Evolutionary conservation across 257 asterid genomes (phyloP), one percentile per base, ranked within the genome.

Genomic region (Vinca minor): DNA sequence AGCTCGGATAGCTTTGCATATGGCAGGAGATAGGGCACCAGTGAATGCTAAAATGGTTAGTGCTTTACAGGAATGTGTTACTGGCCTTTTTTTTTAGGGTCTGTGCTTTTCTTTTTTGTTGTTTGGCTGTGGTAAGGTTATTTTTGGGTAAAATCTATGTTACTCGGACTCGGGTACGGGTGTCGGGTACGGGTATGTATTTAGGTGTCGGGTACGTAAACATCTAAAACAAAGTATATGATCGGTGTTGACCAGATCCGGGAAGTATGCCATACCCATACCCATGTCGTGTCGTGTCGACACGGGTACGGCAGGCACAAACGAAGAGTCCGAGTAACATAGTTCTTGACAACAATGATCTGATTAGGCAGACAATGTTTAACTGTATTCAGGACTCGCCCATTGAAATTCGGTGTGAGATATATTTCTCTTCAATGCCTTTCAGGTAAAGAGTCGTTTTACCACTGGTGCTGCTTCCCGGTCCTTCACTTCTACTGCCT

Each of bases 381-480:
- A 29, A 26, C 64, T 63, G 31, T 35, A 50, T 44, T 42, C 28
- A 26, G 38, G 31, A 38, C 44, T 34, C 31, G 12, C 26, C 14
- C 64, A n/a, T 44, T 42, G 45, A 45, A 15, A 20, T 53, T 73
- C 67, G 28, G n/a, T 23, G 58, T 66, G 59, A 69, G 71, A 65
- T 35, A 36, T 65, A 20, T 34, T 63, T 74, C 61, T 70, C 65
- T 15, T 76, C 46, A 59, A 52, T 66, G 59, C 49, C 8, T 34
- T 46, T 63, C 82, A 89, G 99, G 99, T 93, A 64, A 89, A 89
- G 77, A 87, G 99, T 81, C 90, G 88, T 62, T 87, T 60, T 82
- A 89, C 97, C 61, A 84, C 90, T 55, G 99, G 96, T 60, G 97
- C 97, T 67, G 96, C 99, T 70, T 87, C 99, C 62, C 81, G 97